Evolutionary conservation across 78 protist genomes (phyloP).

Genomic region (Guillardia theta): DNA sequence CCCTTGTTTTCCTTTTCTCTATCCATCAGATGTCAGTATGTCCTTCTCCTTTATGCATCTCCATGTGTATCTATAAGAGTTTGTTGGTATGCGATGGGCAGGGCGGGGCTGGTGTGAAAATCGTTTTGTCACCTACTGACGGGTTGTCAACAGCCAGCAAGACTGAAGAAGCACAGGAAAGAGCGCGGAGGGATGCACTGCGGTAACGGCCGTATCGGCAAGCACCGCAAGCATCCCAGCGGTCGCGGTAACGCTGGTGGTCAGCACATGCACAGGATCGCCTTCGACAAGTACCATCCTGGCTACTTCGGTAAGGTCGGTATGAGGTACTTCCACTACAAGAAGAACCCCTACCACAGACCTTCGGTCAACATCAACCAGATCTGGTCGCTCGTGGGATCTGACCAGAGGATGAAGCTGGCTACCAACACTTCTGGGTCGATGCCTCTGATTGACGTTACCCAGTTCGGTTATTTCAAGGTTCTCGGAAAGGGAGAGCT

Average conservation of each 20-base stretch:
- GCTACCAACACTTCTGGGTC: constrained; percentile 55
- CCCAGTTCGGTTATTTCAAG: constrained; percentile 88
- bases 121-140: background rate
- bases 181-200: constrained; percentile 75
- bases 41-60: no score
- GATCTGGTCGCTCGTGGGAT: constrained; percentile 91
- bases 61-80: background rate
- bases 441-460: constrained; percentile 95
- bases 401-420: constrained; percentile 54
- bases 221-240: constrained; percentile 98
- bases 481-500: constrained; percentile 97
- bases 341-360: constrained; percentile 65
- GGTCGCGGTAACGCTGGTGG: constrained; percentile 99
- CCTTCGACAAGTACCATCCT: constrained; percentile 97
- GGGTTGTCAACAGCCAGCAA: constrained; percentile 47
- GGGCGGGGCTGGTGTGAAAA: background rate
- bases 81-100: background rate
- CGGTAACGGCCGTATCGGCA: constrained; percentile 95
- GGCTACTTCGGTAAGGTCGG: constrained; percentile 99
- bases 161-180: constrained; percentile 70
- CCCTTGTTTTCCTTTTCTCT: no score
- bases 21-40: no score
- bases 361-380: constrained; percentile 94
- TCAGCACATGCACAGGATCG: constrained; percentile 94
- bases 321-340: constrained; percentile 95